A percentile compares a stretch with the other conserved stretches of the same genome.
phyloP scores from a whole-genome alignment of 305 asterid genomes.

The Plantago lanceolata region DNA sequence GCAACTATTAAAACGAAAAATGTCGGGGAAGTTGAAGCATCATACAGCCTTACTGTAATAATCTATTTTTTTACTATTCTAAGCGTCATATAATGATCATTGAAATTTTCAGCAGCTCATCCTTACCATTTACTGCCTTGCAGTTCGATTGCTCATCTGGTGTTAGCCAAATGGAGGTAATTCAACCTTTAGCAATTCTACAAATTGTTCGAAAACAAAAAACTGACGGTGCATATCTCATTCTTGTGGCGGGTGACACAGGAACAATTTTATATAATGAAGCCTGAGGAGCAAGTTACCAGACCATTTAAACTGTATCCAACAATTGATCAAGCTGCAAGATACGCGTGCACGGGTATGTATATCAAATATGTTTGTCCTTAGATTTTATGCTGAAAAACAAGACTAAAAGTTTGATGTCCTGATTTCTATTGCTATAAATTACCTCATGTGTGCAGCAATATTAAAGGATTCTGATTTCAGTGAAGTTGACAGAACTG shows the following conservation, averaged over 20 bases:
- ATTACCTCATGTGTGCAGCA: conserved; percentile 51
- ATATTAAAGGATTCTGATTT: conserved; percentile 86
- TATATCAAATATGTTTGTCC: background rate
- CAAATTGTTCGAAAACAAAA: background rate
- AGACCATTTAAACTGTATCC: conserved; percentile 88
- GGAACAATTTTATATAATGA: conserved; percentile 96
- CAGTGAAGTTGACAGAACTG: conserved; percentile 86
- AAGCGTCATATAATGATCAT: background rate
- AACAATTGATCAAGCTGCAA: conserved; percentile 86
- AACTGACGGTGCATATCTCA: conserved; percentile 9
- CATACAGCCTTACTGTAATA: conserved; percentile 91
- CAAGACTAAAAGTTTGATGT: conserved; percentile 2
- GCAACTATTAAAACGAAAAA: conserved; percentile 83
- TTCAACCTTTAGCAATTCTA: background rate
- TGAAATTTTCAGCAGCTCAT: background rate
- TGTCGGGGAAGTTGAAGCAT: conserved; percentile 86
- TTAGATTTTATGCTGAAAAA: background rate
- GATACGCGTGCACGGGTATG: conserved; percentile 76
- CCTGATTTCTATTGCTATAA: background rate
- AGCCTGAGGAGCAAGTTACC: conserved; percentile 62
- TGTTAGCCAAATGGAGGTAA: conserved; percentile 96
- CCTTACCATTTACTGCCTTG: conserved; percentile 25
- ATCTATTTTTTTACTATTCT: conserved; percentile 9
- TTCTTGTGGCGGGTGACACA: conserved; percentile 28
- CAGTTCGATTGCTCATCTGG: conserved; percentile 94